These are phyloP conservation scores for Colletotrichum sp. DNA, from an alignment of 2,329 filamentous ascomycete species.

Conservation along the genomic window DNA sequence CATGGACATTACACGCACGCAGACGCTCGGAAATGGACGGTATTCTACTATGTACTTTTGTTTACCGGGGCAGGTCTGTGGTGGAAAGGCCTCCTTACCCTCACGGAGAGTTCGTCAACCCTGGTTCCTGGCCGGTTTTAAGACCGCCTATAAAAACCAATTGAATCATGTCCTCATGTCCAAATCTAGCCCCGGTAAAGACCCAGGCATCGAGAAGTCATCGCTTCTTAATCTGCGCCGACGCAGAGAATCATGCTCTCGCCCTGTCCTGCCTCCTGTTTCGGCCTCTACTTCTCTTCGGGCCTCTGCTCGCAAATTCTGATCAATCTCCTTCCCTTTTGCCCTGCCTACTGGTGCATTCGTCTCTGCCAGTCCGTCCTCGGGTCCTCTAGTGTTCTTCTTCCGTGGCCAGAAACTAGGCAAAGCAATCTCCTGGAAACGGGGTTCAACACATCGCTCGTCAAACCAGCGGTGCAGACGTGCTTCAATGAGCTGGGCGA, in stretches of 20 bases:
- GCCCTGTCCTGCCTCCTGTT: conserved; percentile 36
- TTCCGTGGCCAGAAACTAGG: conserved; percentile 85
- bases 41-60: conserved; percentile 80
- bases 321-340: conserved; percentile 58
- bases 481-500: conserved; percentile 82
- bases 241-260: conserved; percentile 43
- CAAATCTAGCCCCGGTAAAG: conserved; percentile 44
- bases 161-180: conserved; percentile 26
- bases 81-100: conserved; percentile 70
- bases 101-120: conserved; percentile 69
- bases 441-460: conserved; percentile 82
- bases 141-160: neutral
- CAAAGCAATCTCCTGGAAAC: conserved; percentile 85
- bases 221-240: conserved; percentile 41
- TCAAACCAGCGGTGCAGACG: conserved; percentile 87
- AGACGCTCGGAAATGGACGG: conserved; percentile 62
- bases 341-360: conserved; percentile 55
- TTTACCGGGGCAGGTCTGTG: conserved; percentile 75
- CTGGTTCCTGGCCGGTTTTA: conserved; percentile 34
- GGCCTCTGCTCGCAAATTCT: conserved; percentile 56
- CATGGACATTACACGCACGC: neutral
- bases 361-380: conserved; percentile 57
- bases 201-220: conserved; percentile 51
- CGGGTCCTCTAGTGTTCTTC: conserved; percentile 79
- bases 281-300: conserved; percentile 53